Conservation (phyloP, 2,329 filamentous ascomycete genomes). For the Dothiorella sarmentorum region DNA sequence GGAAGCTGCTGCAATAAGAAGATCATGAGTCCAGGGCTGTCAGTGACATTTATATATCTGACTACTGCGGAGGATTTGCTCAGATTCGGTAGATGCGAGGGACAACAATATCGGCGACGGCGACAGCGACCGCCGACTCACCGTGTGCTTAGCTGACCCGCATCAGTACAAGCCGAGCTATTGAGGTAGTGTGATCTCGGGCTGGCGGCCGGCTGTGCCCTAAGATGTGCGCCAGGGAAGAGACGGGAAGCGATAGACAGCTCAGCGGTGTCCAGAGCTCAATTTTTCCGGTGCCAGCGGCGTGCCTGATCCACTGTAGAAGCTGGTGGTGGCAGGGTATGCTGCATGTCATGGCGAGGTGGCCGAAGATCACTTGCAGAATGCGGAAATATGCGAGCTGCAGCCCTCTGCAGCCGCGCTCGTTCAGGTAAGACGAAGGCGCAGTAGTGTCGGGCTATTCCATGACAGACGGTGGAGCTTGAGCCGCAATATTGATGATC, state of each 20-base stretch:
- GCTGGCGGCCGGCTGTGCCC: not conserved
- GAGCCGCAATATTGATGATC: slow-evolving; percentile 16
- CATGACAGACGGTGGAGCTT: not conserved
- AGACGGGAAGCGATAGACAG: not conserved
- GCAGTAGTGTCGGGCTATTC: slow-evolving; percentile 8
- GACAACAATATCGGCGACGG: not conserved
- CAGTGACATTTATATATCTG: slow-evolving; percentile 8
- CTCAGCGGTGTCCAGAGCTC: not conserved
- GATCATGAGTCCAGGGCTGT: not conserved
- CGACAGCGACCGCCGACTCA: not conserved
- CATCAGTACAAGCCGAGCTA: not conserved
- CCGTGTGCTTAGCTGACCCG: slow-evolving; percentile 11
- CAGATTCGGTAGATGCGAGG: not conserved
- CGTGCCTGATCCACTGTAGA: not conserved
- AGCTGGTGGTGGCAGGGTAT: not conserved
- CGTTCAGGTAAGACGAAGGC: not conserved
- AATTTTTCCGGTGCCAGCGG: not conserved
- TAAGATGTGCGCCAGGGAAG: not conserved
- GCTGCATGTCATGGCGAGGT: not conserved
- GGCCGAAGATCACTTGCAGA: slow-evolving; percentile 4
- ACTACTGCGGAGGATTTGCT: slow-evolving; percentile 4
- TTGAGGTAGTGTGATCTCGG: slow-evolving; percentile 14
- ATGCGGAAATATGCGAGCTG: not conserved
- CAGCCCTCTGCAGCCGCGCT: not conserved
- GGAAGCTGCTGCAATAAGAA: not conserved